Base-by-base conservation (phyloP, 805 yeast genomes). In the Maudiozyma barnettii region DNA sequence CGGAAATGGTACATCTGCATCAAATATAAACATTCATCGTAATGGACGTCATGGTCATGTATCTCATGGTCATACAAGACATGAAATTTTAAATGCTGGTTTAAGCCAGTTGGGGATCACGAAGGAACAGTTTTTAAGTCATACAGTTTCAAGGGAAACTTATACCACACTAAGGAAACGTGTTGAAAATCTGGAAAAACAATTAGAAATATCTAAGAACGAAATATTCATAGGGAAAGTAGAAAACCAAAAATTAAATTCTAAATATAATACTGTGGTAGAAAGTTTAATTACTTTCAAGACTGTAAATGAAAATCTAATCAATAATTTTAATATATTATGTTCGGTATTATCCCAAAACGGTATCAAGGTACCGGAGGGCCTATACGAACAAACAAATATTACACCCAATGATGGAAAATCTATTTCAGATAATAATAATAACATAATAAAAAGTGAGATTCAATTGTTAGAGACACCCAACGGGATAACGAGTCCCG, bases 301-400 rank as follows among this genome's bases (percentile, higher is more conserved):
- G 54, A 68, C 73, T 16, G 68, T 73, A 10, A 77, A 80, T 58
- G 87, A 82, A 54, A 69, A 81, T 38, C 73, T 76, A 53, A 70
- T 75, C 45, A 67, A 72, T 38, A 73, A 81, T 43, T 70, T 84
- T 53, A 71, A 71, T 38, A 57, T 73, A 1, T 60, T 84, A 30
- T 70, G 77, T 22, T 69, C 70, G 44, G 67, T 78, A 37, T 64
- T 84, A 38, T 55, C 67, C 5, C 79, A 71, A 51, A 71, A 78
- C 14, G 93, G 93, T 2, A 77, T 83, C 41, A 76, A 82, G 46
- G 54, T 84, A n/a, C 89, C 90, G 2, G 76, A 74, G 8, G 44
- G 49, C 19, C 40, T 60, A 16, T 56, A 51, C 38, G 47, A 51
- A 42, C 31, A 35, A 14, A 20, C 40, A 18, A 23, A 18, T 35